These are phyloP conservation scores for Clitoria ternatea DNA, from an alignment of 306 rosid genomes.

Conservation along the genomic window DNA sequence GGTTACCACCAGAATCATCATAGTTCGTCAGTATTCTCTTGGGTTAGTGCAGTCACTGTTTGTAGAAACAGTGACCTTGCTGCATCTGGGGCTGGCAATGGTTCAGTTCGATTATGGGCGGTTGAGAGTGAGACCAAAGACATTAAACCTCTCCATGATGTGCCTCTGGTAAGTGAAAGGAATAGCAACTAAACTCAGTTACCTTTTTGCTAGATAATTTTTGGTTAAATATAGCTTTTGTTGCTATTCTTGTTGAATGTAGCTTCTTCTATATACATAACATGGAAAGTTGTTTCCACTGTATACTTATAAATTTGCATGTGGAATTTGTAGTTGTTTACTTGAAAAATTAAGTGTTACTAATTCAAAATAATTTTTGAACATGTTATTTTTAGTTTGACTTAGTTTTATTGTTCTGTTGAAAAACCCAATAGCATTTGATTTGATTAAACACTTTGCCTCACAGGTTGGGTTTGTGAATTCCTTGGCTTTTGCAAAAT, in stretches of 20 bases:
- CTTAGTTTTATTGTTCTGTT: constrained; percentile 11
- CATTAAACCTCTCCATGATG: constrained; percentile 48
- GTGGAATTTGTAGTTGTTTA: background rate
- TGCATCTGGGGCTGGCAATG: constrained; percentile 95
- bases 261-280: background rate
- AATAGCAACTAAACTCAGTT: background rate
- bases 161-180: constrained; percentile 74
- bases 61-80: constrained; percentile 91
- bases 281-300: background rate
- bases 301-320: background rate
- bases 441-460: constrained; percentile 14
- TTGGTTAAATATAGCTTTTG: background rate
- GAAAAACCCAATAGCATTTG: background rate
- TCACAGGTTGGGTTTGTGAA: constrained; percentile 89
- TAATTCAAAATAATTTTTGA: background rate
- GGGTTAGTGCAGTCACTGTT: constrained; percentile 78
- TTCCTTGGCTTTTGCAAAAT: constrained; percentile 85
- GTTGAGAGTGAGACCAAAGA: constrained; percentile 59
- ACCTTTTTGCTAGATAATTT: background rate
- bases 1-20: constrained; percentile 38
- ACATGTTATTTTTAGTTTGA: background rate
- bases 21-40: constrained; percentile 55
- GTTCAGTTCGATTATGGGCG: constrained; percentile 76
- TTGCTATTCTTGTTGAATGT: background rate
- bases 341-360: background rate